Base-by-base conservation (phyloP, 306 rosid genomes). In the Vigna angularis region DNA sequence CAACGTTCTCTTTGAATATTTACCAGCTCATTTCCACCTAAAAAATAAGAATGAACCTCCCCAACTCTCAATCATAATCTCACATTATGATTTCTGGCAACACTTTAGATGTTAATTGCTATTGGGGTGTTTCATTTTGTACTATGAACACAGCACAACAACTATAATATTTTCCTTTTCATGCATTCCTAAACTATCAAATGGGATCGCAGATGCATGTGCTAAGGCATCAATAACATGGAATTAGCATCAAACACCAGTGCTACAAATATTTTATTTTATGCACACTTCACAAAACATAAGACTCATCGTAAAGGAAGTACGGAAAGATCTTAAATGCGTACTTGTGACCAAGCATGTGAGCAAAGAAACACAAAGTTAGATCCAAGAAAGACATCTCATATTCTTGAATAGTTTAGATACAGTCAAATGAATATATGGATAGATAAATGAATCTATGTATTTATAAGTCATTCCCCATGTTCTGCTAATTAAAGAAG, bases 171-270 rank as follows among this genome's bases (percentile, higher is more conserved):
- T 50, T 26, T 47, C 11, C 28, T 14, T 9, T 26, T 6, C 26
- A 8, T 76, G 16, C 15, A 38, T 34, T 20, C 51, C 28, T 51
- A 20, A 51, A 34, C n/a, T 26, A 51, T 53, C 48, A 51, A 66
- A 52, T 15, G 34, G 28, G 56, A 47, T 70, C 26, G 32, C 38
- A 59, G 59, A 8, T 47, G 30, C 61, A 81, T 74, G 62, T 74
- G 75, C 48, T n/a, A 59, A 79, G 77, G 74, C 65, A 74, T 55
- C 58, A 20, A 24, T 45, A 68, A 45, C 65, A 50, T 67, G 74
- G 22, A 52, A 40, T 24, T 22, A 36, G 72, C 68, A 59, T 36
- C 56, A 1, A 17, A 47, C 44, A 52, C 71, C 15, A 32, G 20
- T 55, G 20, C 57, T 30, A n/a, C 17, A 66, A 59, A 49, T 50